Evolutionary conservation across 1,284 basidiomycete genomes (phyloP).

Genomic region (Pholiota adiposa): DNA sequence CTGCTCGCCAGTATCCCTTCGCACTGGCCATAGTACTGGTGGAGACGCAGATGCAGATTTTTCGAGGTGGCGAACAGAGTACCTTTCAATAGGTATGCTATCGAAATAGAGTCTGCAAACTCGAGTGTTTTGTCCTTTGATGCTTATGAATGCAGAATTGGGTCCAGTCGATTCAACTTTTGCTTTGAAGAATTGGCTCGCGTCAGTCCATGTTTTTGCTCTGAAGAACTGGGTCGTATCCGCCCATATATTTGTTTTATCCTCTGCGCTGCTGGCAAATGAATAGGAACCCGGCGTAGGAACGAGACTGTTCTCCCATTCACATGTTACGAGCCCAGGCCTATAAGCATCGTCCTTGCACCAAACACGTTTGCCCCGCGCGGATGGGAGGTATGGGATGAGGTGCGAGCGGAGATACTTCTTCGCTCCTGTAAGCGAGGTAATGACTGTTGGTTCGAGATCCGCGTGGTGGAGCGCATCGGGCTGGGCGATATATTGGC

Average conservation of each 20-base stretch:
- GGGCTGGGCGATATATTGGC: constrained; percentile 10
- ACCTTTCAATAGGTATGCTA: constrained; percentile 45
- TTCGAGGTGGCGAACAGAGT: constrained; percentile 34
- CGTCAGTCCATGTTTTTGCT: neutral
- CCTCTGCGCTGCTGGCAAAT: neutral
- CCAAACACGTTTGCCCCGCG: constrained; percentile 34
- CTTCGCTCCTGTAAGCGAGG: constrained; percentile 52
- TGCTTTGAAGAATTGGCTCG: constrained; percentile 38
- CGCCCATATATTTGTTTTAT: neutral
- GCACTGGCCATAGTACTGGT: constrained; percentile 7
- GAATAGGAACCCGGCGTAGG: constrained; percentile 18
- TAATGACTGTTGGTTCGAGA: constrained; percentile 22
- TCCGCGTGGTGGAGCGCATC: constrained; percentile 3
- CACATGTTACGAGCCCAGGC: constrained; percentile 35
- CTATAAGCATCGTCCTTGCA: constrained; percentile 32
- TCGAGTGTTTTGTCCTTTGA: constrained; percentile 65
- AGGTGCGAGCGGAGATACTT: constrained; percentile 48
- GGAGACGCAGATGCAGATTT: neutral
- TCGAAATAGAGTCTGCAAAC: constrained; percentile 67
- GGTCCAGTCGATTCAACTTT: constrained; percentile 39
- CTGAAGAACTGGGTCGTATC: constrained; percentile 36
- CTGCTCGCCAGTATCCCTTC: constrained; percentile 19
- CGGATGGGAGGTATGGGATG: constrained; percentile 58
- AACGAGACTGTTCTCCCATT: constrained; percentile 36
- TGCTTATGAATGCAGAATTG: constrained; percentile 45